Evolutionary conservation across 441 rosid genomes (phyloP).

Genomic region (Adansonia gregorii): DNA sequence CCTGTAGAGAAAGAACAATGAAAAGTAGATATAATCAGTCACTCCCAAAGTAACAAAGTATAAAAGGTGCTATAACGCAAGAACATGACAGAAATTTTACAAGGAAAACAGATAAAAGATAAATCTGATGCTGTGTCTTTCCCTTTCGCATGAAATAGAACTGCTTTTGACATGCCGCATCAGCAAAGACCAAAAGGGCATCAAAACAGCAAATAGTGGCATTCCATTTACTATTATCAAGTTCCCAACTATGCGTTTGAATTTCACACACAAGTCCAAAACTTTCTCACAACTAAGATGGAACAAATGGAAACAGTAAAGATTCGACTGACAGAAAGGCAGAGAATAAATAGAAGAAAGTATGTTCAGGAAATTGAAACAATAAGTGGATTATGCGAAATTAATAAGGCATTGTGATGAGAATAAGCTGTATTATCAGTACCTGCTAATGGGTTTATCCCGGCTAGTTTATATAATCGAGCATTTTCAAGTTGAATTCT

Average conservation of each 20-base stretch:
- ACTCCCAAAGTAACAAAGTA: not conserved
- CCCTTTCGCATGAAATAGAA: not conserved
- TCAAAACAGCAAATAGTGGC: not conserved
- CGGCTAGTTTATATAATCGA: constrained; percentile 86
- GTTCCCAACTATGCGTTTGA: not conserved
- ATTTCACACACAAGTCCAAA: not conserved
- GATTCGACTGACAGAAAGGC: not conserved
- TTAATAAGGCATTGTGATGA: not conserved
- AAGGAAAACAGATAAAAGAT: not conserved
- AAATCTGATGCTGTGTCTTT: not conserved
- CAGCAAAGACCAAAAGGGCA: not conserved
- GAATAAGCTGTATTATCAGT: constrained; percentile 11
- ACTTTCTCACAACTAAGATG: not conserved
- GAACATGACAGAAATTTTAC: not conserved
- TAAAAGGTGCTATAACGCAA: not conserved
- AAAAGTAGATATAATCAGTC: constrained; percentile 8
- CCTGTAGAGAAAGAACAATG: constrained; percentile 46
- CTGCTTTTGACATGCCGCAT: not conserved
- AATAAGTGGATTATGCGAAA: not conserved
- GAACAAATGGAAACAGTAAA: not conserved
- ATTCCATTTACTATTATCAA: not conserved
- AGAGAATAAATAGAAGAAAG: not conserved
- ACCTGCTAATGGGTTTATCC: constrained; percentile 95
- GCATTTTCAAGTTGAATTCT: constrained; percentile 92
- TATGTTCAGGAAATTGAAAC: not conserved